These are phyloP conservation scores for Conticribra guillardii DNA, from an alignment of 108 stramenopile genomes.

Conservation along the genomic window DNA sequence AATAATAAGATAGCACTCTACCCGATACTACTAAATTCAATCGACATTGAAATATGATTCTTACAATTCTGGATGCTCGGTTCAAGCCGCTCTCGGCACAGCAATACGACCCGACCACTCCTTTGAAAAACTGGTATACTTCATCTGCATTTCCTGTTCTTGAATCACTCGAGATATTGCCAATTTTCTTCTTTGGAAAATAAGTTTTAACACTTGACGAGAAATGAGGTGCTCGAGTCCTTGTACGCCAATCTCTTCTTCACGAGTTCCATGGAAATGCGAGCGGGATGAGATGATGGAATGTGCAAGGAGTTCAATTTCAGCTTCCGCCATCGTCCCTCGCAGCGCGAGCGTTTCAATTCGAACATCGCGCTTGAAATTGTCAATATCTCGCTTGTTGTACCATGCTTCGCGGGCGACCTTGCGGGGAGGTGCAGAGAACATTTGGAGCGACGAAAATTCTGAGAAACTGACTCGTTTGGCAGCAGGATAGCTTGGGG, in stretches of 20 bases:
- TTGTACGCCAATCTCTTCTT: not conserved
- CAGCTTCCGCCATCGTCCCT: no score
- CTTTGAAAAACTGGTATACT: no score
- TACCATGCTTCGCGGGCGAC: not conserved
- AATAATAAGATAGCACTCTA: no score
- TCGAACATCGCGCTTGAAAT: not conserved
- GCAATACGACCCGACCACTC: no score
- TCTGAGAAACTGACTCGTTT: not conserved
- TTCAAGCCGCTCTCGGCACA: no score
- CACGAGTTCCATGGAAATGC: not conserved
- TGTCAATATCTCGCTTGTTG: not conserved
- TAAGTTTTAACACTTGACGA: not conserved
- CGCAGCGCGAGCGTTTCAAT: not conserved
- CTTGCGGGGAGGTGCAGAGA: not conserved
- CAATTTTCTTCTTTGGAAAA: not conserved
- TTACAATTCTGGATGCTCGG: no score
- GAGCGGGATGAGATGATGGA: not conserved
- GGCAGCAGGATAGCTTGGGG: no score
- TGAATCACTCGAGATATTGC: not conserved
- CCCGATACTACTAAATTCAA: no score
- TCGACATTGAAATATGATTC: no score
- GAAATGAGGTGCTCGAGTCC: not conserved
- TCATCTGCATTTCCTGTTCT: not conserved
- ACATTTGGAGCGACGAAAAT: not conserved
- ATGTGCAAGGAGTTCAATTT: not conserved